Conservation (phyloP, 2,329 filamentous ascomycete species). For the Epicoccum nigrum region DNA sequence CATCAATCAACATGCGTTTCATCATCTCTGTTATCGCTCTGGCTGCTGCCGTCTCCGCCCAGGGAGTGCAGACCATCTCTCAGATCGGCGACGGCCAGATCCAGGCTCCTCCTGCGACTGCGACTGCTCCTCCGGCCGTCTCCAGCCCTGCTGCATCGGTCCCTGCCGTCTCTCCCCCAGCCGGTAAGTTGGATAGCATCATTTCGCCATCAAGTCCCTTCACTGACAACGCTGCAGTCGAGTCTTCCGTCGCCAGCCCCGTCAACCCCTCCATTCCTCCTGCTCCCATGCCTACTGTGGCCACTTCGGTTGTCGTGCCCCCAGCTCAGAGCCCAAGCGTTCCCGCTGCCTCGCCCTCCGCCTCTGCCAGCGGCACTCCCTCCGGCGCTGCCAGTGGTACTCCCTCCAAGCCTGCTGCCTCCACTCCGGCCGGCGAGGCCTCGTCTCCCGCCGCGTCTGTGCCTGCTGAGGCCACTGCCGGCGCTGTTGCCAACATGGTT, state of each 20-base stretch:
- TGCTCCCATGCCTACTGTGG: slow-evolving; percentile 3
- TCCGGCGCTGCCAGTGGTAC: slow-evolving; percentile 5
- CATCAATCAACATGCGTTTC: slow-evolving; percentile 42
- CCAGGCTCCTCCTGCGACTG: slow-evolving; percentile 32
- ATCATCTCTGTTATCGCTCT: slow-evolving; percentile 35
- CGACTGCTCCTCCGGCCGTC: slow-evolving; percentile 13
- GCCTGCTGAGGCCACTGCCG: slow-evolving; percentile 29
- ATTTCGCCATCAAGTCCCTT: neutral
- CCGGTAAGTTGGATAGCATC: neutral
- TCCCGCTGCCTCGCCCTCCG: slow-evolving; percentile 4
- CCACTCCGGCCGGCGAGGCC: neutral
- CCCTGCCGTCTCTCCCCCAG: slow-evolving; percentile 3
- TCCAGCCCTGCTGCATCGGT: slow-evolving; percentile 9
- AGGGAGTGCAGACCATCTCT: slow-evolving; percentile 39
- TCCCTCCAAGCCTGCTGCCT: slow-evolving; percentile 6
- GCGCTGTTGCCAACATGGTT: slow-evolving; percentile 34
- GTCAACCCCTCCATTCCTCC: neutral
- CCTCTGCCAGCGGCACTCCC: neutral
- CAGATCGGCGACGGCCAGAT: slow-evolving; percentile 49
- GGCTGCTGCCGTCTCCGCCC: slow-evolving; percentile 38
- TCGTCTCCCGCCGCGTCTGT: slow-evolving; percentile 12
- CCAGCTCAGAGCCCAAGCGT: slow-evolving; percentile 8
- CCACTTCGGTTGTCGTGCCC: neutral
- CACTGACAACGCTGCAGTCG: slow-evolving; percentile 4
- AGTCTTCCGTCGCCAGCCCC: slow-evolving; percentile 7